These are phyloP conservation scores for Thymus quinquecostatus DNA, from an alignment of 257 asterid genomes.

Conservation along the genomic window DNA sequence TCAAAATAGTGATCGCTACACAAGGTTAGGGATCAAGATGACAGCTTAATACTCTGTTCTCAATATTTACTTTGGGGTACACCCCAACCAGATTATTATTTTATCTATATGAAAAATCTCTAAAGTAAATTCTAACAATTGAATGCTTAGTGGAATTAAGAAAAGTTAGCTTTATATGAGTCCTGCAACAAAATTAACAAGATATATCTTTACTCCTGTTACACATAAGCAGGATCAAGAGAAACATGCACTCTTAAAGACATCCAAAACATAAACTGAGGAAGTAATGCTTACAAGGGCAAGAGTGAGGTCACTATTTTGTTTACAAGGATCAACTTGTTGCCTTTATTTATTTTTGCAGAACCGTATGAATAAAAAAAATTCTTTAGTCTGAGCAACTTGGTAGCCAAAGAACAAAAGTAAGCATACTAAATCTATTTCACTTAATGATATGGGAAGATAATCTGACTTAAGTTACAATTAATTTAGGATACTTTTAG, in stretches of 20 bases:
- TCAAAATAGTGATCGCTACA: no score
- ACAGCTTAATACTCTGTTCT: no score
- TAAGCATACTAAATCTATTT: neutral
- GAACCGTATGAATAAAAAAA: neutral
- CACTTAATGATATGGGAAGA: neutral
- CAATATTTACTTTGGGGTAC: no score
- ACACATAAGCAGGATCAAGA: neutral
- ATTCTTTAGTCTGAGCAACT: neutral
- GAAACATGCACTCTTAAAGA: neutral
- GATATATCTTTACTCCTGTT: neutral
- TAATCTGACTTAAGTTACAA: neutral
- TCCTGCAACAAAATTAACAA: conserved; percentile 9
- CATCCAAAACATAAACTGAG: neutral
- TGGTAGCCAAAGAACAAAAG: neutral
- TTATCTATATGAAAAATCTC: neutral
- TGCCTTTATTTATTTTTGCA: neutral
- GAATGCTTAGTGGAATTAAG: neutral
- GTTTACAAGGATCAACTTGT: no score
- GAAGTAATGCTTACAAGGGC: no score
- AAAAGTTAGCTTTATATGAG: conserved; percentile 2
- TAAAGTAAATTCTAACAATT: neutral
- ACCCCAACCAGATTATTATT: no score
- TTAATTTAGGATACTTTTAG: conserved; percentile 8
- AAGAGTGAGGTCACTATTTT: no score
- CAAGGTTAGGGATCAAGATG: no score